These are phyloP conservation scores for Mycena rebaudengoi DNA, from an alignment of 768 basidiomycete species.

Conservation along the genomic window DNA sequence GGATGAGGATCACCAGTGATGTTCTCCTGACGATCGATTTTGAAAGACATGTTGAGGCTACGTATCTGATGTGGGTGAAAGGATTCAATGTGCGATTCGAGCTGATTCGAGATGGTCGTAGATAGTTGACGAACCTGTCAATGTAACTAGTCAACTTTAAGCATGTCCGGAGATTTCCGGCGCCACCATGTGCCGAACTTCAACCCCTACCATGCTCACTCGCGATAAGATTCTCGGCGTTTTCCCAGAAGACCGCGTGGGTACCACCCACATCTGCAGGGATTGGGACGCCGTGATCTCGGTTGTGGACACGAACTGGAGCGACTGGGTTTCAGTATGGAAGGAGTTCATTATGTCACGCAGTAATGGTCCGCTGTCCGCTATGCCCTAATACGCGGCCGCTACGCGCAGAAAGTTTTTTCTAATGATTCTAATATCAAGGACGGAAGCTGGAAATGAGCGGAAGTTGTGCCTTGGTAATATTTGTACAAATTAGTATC, in stretches of 20 bases:
- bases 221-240: constrained; percentile 8
- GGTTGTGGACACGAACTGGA: constrained; percentile 43
- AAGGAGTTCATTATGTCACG: constrained; percentile 23
- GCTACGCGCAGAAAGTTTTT: no score
- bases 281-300: constrained; percentile 50
- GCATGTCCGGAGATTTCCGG: background rate
- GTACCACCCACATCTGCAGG: constrained; percentile 49
- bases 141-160: no score
- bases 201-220: background rate
- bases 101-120: no score
- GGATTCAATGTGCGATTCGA: no score
- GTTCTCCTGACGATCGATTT: background rate
- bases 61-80: no score
- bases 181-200: background rate
- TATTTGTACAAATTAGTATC: no score
- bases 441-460: no score
- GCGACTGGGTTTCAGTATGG: constrained; percentile 36
- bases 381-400: no score
- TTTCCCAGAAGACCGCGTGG: constrained; percentile 43
- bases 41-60: constrained; percentile 22
- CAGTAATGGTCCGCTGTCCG: constrained; percentile 10
- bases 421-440: no score
- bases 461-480: no score
- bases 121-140: no score
- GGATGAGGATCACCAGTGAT: background rate